A percentile compares a stretch with the other conserved stretches of the same genome.
Evolutionary conservation across 1,139 yeast genomes (phyloP).

Genomic region (Lodderomyces oxycetoniae): DNA sequence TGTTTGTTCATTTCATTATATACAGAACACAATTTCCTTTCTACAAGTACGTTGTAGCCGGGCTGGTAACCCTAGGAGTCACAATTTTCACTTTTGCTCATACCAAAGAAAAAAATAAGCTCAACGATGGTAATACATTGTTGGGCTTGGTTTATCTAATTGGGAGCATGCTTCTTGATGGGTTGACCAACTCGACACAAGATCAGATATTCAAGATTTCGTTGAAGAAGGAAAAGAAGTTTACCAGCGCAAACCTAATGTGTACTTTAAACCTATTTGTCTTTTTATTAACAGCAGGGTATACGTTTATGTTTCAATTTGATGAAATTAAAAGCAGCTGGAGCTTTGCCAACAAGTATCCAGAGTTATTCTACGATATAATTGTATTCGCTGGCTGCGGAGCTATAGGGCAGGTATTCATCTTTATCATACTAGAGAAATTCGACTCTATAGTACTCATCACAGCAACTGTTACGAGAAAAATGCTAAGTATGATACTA

Average conservation of each 20-base stretch:
- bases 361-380: constrained; percentile 52
- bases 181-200: constrained; percentile 89
- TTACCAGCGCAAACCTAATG: constrained; percentile 81
- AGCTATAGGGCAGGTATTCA: constrained; percentile 87
- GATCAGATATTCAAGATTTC: constrained; percentile 65
- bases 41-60: constrained; percentile 75
- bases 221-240: constrained; percentile 14
- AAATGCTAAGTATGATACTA: constrained; percentile 90
- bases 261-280: constrained; percentile 66
- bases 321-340: constrained; percentile 48
- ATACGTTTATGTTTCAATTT: constrained; percentile 40
- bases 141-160: constrained; percentile 60
- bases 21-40: constrained; percentile 70
- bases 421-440: constrained; percentile 74
- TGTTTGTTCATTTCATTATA: constrained; percentile 72
- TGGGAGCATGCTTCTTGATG: constrained; percentile 74
- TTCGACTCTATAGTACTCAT: constrained; percentile 83
- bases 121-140: constrained; percentile 38
- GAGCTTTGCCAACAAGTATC: constrained; percentile 39
- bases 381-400: constrained; percentile 73
- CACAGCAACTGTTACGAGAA: constrained; percentile 92
- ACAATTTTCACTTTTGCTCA: constrained; percentile 61
- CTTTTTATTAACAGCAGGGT: constrained; percentile 33
- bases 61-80: constrained; percentile 76
- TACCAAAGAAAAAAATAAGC: constrained; percentile 16